Percentiles rank a stretch among this genome's conserved stretches.
phyloP scores from a whole-genome alignment of 164 flowering plant species.

The Vitis cinerea region DNA sequence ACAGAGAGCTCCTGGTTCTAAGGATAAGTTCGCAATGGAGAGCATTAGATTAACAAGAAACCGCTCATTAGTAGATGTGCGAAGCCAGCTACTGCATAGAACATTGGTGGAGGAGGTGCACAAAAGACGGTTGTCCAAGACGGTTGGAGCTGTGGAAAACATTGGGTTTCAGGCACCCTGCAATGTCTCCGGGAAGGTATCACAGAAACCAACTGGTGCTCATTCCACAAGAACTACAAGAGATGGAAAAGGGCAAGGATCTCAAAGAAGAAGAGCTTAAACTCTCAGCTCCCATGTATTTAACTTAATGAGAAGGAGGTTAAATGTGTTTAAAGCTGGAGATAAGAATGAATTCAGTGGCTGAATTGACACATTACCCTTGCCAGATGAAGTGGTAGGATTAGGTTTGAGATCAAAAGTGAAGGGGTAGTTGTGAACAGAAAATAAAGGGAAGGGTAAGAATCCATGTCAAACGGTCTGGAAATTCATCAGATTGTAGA shows the following conservation, averaged over 20 bases:
- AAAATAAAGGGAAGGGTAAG: not conserved
- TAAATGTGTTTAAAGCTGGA: too few relatives aligned
- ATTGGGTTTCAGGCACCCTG: slow-evolving; percentile 52
- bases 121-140: slow-evolving; percentile 43
- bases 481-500: too few relatives aligned
- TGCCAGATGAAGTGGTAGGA: not conserved
- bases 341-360: too few relatives aligned
- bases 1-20: slow-evolving; percentile 17
- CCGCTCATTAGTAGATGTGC: slow-evolving; percentile 47
- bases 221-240: slow-evolving; percentile 3
- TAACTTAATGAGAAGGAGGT: not conserved
- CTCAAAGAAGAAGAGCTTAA: slow-evolving; percentile 1
- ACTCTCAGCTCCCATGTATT: not conserved
- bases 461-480: not conserved
- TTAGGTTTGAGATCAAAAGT: not conserved
- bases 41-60: slow-evolving; percentile 40
- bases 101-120: slow-evolving; percentile 55
- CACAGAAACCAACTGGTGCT: not conserved
- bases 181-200: slow-evolving; percentile 13
- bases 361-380: too few relatives aligned
- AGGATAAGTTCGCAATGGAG: slow-evolving; percentile 15
- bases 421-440: too few relatives aligned
- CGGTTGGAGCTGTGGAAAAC: slow-evolving; percentile 50
- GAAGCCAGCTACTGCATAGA: slow-evolving; percentile 48
- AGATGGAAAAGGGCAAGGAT: slow-evolving; percentile 9